phyloP scores from a whole-genome alignment of 257 asterid species.

The Solanum clarkiae region DNA sequence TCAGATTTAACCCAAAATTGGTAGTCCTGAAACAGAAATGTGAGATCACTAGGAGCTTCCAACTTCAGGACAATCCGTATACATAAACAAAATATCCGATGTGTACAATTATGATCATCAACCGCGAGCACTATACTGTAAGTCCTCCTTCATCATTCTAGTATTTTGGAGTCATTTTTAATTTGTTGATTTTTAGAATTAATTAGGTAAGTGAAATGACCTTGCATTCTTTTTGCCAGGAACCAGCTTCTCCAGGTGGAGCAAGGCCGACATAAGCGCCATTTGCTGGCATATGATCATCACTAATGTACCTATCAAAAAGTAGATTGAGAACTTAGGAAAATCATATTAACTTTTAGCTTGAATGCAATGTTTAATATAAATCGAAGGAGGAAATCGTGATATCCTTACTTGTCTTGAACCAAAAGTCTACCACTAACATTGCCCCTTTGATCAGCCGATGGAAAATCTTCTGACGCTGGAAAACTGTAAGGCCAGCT shows the following conservation, averaged over 20 bases:
- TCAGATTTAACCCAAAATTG: constrained; percentile 61
- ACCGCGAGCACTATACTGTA: neutral
- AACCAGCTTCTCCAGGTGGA: constrained; percentile 55
- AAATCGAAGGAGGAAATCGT: neutral
- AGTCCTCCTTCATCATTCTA: neutral
- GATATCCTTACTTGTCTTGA: constrained; percentile 35
- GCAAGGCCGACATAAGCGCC: constrained; percentile 63
- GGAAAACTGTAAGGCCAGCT: constrained; percentile 82
- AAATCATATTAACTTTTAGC: neutral
- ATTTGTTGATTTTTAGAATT: neutral
- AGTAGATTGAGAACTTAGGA: neutral
- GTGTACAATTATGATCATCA: neutral
- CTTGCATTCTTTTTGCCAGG: constrained; percentile 84
- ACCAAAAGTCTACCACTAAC: constrained; percentile 45
- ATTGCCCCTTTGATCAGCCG: constrained; percentile 38
- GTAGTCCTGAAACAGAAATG: constrained; percentile 33
- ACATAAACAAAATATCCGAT: neutral
- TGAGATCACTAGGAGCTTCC: neutral
- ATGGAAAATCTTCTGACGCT: constrained; percentile 52
- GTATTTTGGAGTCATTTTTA: neutral
- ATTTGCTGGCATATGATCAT: constrained; percentile 33
- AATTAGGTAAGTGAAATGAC: constrained; percentile 14
- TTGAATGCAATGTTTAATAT: neutral
- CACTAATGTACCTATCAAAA: constrained; percentile 28
- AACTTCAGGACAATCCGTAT: neutral